These are phyloP conservation scores for Microascus cirrosus DNA, from an alignment of 2,329 filamentous ascomycete species.

Conservation along the genomic window DNA sequence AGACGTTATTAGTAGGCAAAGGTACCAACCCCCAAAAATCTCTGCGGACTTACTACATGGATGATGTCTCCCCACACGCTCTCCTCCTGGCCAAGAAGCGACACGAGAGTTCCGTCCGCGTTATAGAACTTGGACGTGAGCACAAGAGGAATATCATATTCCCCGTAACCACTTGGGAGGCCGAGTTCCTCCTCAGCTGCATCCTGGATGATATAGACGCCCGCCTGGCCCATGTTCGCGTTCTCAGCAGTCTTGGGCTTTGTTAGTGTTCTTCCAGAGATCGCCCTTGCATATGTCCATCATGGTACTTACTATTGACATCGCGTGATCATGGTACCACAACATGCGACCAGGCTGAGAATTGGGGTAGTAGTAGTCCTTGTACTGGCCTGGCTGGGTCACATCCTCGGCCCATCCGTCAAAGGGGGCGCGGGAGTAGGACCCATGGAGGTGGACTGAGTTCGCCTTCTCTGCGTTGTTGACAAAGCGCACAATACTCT, in stretches of 20 bases:
- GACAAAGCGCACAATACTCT: conserved; percentile 41
- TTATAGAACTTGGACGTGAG: conserved; percentile 40
- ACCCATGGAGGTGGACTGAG: conserved; percentile 44
- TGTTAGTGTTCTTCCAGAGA: not conserved
- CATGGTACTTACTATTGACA: conserved; percentile 16
- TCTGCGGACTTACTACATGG: conserved; percentile 23
- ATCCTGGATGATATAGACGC: conserved; percentile 43
- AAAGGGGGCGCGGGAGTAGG: conserved; percentile 27
- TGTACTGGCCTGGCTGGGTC: conserved; percentile 39
- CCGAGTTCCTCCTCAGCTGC: conserved; percentile 32
- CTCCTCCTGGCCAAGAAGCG: conserved; percentile 27
- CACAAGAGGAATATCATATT: conserved; percentile 41
- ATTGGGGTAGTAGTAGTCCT: conserved; percentile 54
- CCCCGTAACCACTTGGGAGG: conserved; percentile 34
- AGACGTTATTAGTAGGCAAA: not conserved
- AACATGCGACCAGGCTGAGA: conserved; percentile 35
- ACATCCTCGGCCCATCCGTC: conserved; percentile 43
- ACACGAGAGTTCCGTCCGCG: conserved; percentile 34
- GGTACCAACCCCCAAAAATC: not conserved
- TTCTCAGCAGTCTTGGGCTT: not conserved
- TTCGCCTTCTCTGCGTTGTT: conserved; percentile 33
- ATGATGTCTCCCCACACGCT: conserved; percentile 46
- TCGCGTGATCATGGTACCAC: conserved; percentile 44
- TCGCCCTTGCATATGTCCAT: not conserved
- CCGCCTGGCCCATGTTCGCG: conserved; percentile 31